A percentile compares a stretch with the other conserved stretches of the same genome.
Conservation (phyloP, 2,329 filamentous ascomycete genomes). For the Botrytis porri region DNA sequence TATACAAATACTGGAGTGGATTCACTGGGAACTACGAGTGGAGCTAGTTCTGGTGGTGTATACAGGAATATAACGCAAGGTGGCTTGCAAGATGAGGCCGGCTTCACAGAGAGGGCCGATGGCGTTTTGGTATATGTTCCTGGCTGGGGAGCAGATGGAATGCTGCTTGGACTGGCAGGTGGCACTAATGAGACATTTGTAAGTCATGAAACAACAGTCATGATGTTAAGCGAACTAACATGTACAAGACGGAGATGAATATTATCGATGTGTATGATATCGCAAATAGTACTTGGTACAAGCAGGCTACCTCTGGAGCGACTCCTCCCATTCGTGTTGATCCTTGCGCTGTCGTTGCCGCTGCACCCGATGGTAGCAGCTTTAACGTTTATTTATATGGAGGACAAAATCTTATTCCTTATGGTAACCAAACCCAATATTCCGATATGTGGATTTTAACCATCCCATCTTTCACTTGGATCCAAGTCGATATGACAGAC, state of each 20-base stretch:
- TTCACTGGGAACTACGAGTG: constrained; percentile 49
- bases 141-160: constrained; percentile 67
- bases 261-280: constrained; percentile 76
- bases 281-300: constrained; percentile 67
- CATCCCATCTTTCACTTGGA: constrained; percentile 71
- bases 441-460: constrained; percentile 74
- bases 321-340: constrained; percentile 66
- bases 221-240: constrained; percentile 18
- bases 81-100: constrained; percentile 61
- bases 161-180: constrained; percentile 69
- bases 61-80: constrained; percentile 74
- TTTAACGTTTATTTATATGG: constrained; percentile 79
- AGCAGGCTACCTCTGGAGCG: constrained; percentile 64
- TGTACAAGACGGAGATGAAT: constrained; percentile 57
- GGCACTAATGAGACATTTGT: constrained; percentile 68
- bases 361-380: constrained; percentile 67
- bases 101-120: constrained; percentile 72
- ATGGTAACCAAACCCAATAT: constrained; percentile 56
- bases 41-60: constrained; percentile 58
- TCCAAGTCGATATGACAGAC: constrained; percentile 55
- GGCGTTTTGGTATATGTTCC: constrained; percentile 71
- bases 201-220: constrained; percentile 30
- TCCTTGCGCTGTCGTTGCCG: constrained; percentile 66
- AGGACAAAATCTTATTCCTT: constrained; percentile 68
- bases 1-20: constrained; percentile 62